These are phyloP conservation scores for Naganishia antarctica DNA, from an alignment of 768 basidiomycete species.

Conservation along the genomic window DNA sequence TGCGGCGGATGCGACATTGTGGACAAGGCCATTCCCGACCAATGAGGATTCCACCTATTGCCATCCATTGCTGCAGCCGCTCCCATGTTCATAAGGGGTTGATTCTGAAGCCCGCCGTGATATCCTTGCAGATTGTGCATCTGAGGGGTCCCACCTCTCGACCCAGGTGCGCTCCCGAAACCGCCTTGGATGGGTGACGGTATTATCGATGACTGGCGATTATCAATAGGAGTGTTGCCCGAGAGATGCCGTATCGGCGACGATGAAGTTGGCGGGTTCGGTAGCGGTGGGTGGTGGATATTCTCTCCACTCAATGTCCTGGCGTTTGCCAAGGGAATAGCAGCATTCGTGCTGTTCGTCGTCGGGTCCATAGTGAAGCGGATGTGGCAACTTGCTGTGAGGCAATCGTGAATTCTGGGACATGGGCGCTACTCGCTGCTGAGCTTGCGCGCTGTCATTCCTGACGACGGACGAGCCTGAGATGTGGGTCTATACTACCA, in stretches of 20 bases:
- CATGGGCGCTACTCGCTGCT: neutral
- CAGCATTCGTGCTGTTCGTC: neutral
- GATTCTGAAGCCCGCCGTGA: neutral
- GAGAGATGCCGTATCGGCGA: neutral
- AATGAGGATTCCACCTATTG: neutral
- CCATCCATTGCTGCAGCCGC: neutral
- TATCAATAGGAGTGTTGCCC: neutral
- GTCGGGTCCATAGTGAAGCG: neutral
- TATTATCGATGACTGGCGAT: neutral
- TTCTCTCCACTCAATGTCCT: neutral
- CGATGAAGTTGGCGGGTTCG: neutral
- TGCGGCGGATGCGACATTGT: neutral
- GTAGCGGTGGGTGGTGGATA: neutral
- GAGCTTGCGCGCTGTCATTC: no score
- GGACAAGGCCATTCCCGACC: conserved; percentile 5
- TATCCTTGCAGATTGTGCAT: neutral
- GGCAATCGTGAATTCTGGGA: no score
- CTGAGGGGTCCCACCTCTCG: conserved; percentile 3
- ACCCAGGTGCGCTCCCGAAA: neutral
- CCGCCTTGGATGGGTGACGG: conserved; percentile 8
- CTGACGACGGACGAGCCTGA: no score
- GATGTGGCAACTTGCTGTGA: neutral
- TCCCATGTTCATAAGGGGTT: conserved; percentile 12
- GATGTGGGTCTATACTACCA: no score
- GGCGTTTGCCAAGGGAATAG: neutral